Conservation (phyloP, 2,329 filamentous ascomycete genomes). For the Tolypocladium inflatum region DNA sequence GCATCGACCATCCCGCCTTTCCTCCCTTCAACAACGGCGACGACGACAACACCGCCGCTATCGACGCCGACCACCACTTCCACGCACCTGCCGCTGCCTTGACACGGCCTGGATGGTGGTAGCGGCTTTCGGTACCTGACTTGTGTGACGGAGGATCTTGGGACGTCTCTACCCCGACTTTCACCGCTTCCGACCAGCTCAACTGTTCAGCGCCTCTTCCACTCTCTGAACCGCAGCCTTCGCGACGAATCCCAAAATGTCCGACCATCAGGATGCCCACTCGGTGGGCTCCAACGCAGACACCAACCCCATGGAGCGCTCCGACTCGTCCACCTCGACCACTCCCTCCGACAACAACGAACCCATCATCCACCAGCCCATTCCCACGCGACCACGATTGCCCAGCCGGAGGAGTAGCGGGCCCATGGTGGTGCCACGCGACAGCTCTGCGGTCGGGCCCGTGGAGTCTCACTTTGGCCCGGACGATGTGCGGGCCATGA, state of each 20-base stretch:
- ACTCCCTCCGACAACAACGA: conserved; percentile 26
- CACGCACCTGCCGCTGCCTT: too few species aligned
- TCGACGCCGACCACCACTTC: too few species aligned
- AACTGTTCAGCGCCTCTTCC: neutral
- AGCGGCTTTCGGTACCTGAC: too few species aligned
- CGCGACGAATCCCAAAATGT: conserved; percentile 5
- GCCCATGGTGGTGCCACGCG: conserved; percentile 72
- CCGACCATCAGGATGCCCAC: conserved; percentile 13
- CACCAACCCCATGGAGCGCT: conserved; percentile 25
- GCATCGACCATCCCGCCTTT: neutral
- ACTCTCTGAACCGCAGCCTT: neutral
- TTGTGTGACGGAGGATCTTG: too few species aligned
- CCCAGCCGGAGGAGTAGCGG: conserved; percentile 70
- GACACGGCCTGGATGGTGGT: too few species aligned
- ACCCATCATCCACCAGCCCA: conserved; percentile 36
- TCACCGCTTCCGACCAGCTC: neutral
- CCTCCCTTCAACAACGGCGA: neutral
- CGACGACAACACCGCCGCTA: neutral
- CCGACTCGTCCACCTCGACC: conserved; percentile 24
- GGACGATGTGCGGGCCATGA: conserved; percentile 90
- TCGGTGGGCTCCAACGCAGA: conserved; percentile 14
- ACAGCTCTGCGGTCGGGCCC: conserved; percentile 63
- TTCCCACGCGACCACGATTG: conserved; percentile 54
- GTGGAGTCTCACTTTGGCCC: conserved; percentile 70
- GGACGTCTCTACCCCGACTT: too few species aligned